phyloP scores from a whole-genome alignment of 352 stramenopile species.

The Paralagenidium karlingii region DNA sequence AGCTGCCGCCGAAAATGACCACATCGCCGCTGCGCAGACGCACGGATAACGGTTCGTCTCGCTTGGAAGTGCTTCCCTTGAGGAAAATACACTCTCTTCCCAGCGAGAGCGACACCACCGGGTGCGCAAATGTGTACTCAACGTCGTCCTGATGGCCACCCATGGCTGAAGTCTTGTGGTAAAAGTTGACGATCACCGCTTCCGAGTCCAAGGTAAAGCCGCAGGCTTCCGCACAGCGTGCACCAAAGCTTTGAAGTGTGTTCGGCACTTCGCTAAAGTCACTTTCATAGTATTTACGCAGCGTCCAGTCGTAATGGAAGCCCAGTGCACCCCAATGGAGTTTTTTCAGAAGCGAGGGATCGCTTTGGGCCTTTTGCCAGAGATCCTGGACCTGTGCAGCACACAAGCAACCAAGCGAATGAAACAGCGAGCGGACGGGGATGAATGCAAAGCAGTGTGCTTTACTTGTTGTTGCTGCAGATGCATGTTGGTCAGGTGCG shows the following conservation, averaged over 20 bases:
- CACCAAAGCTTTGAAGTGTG: conserved; percentile 24
- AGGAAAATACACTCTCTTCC: conserved; percentile 64
- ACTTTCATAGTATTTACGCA: conserved; percentile 45
- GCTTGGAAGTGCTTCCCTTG: conserved; percentile 49
- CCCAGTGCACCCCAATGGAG: conserved; percentile 58
- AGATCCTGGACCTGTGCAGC: conserved; percentile 29
- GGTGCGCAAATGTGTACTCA: conserved; percentile 72
- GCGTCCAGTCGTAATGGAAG: conserved; percentile 78
- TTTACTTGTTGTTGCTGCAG: conserved; percentile 18
- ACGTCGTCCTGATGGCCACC: conserved; percentile 75
- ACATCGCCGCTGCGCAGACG: conserved; percentile 61
- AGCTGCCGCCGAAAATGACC: conserved; percentile 40
- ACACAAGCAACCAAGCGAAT: too few species aligned
- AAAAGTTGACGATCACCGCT: conserved; percentile 77
- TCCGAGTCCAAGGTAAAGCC: conserved; percentile 37
- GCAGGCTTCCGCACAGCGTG: conserved; percentile 28
- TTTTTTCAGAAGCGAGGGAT: conserved; percentile 40
- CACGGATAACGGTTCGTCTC: conserved; percentile 39
- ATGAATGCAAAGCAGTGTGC: too few species aligned
- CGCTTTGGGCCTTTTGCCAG: conserved; percentile 27
- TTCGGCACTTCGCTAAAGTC: conserved; percentile 35
- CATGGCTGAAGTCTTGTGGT: conserved; percentile 67
- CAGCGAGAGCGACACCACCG: conserved; percentile 67
- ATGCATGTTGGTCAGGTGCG: conserved; percentile 72
- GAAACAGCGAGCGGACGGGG: too few species aligned